Evolutionary conservation across 176 grass and related monocot genomes (phyloP), one percentile per base, ranked within the genome.

Genomic region (Saccharum officinarum): DNA sequence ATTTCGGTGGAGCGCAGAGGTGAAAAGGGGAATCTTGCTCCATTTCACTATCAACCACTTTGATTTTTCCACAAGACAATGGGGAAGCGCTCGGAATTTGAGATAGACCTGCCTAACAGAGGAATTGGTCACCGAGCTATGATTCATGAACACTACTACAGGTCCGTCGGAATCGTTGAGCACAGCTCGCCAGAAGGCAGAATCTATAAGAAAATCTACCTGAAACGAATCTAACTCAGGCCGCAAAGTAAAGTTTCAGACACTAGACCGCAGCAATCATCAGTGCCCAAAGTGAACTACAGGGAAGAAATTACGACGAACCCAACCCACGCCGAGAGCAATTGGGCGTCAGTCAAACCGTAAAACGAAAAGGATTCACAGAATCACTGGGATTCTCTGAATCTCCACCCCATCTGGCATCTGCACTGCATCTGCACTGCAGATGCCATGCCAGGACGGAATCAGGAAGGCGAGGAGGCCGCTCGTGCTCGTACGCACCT

Each of bases 401-500:
- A 9, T 69, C 71, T 37, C 26, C 63, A 26, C 17, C 4, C 25
- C 36, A 20, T 13, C 37, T 18, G 23, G 52, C 52, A 3, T 57
- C 47, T 17, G 15, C 47, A 49, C 61, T 9, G 34, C 77, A n/a
- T n/a, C n/a, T n/a, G n/a, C 40, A 14, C 15, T 16, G 30, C 41
- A 31, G 69, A 52, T n/a, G 12, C 69, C 12, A 67, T 3, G 33
- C 3, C 30, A n/a, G 42, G 30, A 50, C 14, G 8, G 79, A 82
- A 77, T 15, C 47, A 61, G 5, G 65, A 39, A 62, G 31, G 28
- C 11, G 3, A 46, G 15, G 7, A 8, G 73, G 15, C 11, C 31
- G 36, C 49, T 69, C 73, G 25, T 70, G 36, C 49, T 69, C 73
- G 25, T 70, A 88, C 80, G 18, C 47, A 83, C 86, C 86, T 83